Conservation (phyloP, 163 green algal genomes). For the Volvox carteri region DNA sequence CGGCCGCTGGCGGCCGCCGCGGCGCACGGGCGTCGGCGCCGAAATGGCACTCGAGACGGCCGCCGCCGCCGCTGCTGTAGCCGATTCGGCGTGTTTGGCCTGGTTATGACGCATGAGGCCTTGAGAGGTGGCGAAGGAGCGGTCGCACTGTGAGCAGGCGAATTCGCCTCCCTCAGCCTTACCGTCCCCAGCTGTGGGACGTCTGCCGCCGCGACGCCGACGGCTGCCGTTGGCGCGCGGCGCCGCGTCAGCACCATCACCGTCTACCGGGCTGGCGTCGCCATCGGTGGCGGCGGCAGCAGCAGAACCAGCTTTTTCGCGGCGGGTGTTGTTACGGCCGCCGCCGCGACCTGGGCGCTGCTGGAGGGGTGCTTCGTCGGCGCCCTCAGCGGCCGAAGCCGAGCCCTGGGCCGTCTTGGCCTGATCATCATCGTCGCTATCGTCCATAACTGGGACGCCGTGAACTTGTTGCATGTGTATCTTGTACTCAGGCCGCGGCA, state of each 20-base stretch:
- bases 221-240: neutral
- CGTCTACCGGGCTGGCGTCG: neutral
- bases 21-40: neutral
- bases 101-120: conserved; percentile 36
- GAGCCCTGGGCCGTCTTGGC: neutral
- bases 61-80: neutral
- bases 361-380: neutral
- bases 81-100: conserved; percentile 34
- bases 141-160: conserved; percentile 37
- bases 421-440: conserved; percentile 39
- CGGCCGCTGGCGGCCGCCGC: neutral
- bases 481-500: conserved; percentile 32
- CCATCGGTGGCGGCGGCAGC: neutral
- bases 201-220: neutral
- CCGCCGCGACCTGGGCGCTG: conserved; percentile 4
- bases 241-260: neutral
- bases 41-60: too few relatives aligned
- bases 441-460: conserved; percentile 15
- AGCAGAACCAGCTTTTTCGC: neutral
- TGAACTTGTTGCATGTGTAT: conserved; percentile 44
- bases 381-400: neutral
- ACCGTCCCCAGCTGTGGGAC: neutral
- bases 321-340: neutral
- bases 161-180: neutral
- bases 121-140: conserved; percentile 22